These are phyloP conservation scores for Colletotrichum liriopes DNA, from an alignment of 2,329 filamentous ascomycete species.

Conservation along the genomic window DNA sequence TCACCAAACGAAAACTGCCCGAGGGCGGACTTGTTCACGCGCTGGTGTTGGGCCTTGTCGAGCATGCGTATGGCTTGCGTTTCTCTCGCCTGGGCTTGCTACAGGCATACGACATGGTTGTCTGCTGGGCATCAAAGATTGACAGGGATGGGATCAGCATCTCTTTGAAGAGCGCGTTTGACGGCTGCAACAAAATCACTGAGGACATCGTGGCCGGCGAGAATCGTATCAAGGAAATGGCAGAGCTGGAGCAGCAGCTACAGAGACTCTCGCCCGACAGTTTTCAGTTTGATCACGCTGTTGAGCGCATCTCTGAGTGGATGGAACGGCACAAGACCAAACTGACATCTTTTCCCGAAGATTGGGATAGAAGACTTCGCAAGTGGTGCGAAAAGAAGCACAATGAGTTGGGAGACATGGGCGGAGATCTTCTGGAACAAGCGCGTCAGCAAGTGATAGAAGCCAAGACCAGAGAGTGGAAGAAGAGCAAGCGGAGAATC, in stretches of 20 bases:
- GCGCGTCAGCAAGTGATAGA: not conserved
- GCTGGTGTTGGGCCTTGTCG: not conserved
- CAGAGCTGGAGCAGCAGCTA: not conserved
- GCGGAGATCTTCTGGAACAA: not conserved
- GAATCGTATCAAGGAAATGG: not conserved
- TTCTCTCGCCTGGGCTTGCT: conserved; percentile 13
- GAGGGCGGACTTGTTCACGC: not conserved
- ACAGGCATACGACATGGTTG: conserved; percentile 17
- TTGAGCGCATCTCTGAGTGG: conserved; percentile 5
- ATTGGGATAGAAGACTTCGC: not conserved
- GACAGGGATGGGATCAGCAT: not conserved
- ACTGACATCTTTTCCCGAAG: not conserved
- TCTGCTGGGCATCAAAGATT: conserved; percentile 15
- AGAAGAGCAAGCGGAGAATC: not conserved
- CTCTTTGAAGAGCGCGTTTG: conserved; percentile 1
- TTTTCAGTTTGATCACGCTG: not conserved
- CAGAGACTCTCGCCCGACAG: not conserved
- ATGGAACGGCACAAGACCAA: not conserved
- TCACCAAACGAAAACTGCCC: not conserved
- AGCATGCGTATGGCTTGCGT: not conserved
- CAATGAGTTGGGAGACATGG: not conserved
- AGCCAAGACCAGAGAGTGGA: not conserved
- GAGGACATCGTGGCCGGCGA: not conserved
- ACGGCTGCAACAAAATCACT: not conserved
- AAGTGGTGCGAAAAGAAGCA: conserved; percentile 1